A percentile compares a stretch with the other conserved stretches of the same genome.
These are phyloP conservation scores for Saccharomycopsis schoenii DNA, from an alignment of 805 yeast genomes.

Conservation along the genomic window DNA sequence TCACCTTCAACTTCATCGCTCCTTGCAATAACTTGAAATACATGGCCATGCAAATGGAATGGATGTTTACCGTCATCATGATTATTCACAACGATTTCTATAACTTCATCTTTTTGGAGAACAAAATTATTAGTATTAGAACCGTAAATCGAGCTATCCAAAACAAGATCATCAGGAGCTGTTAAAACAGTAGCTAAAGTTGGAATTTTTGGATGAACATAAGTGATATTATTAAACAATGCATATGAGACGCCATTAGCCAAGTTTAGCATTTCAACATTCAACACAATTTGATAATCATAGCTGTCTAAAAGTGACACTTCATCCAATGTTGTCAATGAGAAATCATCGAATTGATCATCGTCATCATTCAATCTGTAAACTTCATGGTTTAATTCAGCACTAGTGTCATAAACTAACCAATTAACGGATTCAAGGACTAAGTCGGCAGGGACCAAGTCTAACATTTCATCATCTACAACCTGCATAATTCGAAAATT, in stretches of 20 bases:
- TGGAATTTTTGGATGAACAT: constrained; percentile 60
- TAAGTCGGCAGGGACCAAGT: constrained; percentile 51
- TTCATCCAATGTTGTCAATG: constrained; percentile 31
- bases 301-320: constrained; percentile 42
- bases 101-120: constrained; percentile 47
- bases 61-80: constrained; percentile 74
- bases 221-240: constrained; percentile 59
- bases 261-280: constrained; percentile 55
- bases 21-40: constrained; percentile 51
- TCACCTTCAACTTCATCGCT: constrained; percentile 29
- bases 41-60: constrained; percentile 71
- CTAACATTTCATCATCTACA: constrained; percentile 61
- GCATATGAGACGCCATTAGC: constrained; percentile 74
- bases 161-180: constrained; percentile 45
- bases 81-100: constrained; percentile 73
- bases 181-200: constrained; percentile 54
- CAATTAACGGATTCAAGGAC: constrained; percentile 45
- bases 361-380: constrained; percentile 21
- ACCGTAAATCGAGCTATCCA: constrained; percentile 59
- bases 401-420: constrained; percentile 37
- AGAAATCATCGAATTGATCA: constrained; percentile 39
- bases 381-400: constrained; percentile 24
- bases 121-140: constrained; percentile 56
- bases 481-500: constrained; percentile 55
- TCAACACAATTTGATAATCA: constrained; percentile 50